A percentile compares a stretch with the other conserved stretches of the same genome.
Conservation (phyloP, 495 filamentous ascomycete genomes). For the Talaromyces nanjingensis region DNA sequence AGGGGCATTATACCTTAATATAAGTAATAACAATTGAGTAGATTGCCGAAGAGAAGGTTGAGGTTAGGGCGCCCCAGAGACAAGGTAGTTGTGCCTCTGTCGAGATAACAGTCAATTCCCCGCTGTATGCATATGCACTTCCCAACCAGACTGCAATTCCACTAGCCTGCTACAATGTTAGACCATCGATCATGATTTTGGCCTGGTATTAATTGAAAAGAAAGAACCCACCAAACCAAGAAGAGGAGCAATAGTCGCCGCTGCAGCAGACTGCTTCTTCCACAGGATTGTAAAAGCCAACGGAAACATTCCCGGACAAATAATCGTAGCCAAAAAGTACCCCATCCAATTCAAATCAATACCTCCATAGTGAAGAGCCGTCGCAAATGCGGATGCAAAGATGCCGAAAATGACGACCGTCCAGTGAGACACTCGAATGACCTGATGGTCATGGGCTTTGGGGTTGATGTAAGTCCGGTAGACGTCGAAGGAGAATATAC, state of each 20-base stretch:
- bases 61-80: conserved; percentile 23
- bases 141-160: conserved; percentile 33
- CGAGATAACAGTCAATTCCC: conserved; percentile 27
- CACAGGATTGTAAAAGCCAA: conserved; percentile 31
- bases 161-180: conserved; percentile 9
- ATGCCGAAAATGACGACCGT: conserved; percentile 18
- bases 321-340: conserved; percentile 15
- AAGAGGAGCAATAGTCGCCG: conserved; percentile 26
- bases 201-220: background rate
- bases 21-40: conserved; percentile 16
- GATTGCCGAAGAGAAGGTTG: conserved; percentile 12
- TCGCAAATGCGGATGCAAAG: conserved; percentile 14
- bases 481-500: too few relatives aligned
- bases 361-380: conserved; percentile 10
- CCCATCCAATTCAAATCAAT: conserved; percentile 18
- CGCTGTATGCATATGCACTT: conserved; percentile 26
- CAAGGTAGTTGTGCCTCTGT: conserved; percentile 26
- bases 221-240: conserved; percentile 22
- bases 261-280: conserved; percentile 25
- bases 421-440: conserved; percentile 18
- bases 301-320: conserved; percentile 26
- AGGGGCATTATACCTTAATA: background rate
- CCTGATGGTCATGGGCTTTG: conserved; percentile 13
- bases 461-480: background rate
- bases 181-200: background rate